A percentile compares a stretch with the other conserved stretches of the same genome.
phyloP scores from a whole-genome alignment of 768 basidiomycete species.

The Hirschioporus abietinus region DNA sequence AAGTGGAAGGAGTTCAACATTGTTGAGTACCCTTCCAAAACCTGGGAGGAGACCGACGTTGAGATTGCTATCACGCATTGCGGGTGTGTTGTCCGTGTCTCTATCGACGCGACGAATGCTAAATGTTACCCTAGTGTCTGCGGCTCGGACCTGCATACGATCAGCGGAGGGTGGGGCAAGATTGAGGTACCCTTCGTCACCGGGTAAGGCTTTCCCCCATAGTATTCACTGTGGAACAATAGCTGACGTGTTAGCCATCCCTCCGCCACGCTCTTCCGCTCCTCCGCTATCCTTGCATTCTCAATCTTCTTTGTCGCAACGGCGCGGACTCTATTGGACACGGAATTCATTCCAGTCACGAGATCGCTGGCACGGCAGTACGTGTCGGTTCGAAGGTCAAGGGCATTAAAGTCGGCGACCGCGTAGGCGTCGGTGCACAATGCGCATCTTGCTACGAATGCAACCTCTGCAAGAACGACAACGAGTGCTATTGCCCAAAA shows the following conservation, averaged over 20 bases:
- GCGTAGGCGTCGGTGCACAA: conserved; percentile 36
- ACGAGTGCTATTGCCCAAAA: conserved; percentile 33
- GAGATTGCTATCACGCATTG: conserved; percentile 23
- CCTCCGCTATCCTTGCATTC: background rate
- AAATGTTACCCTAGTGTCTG: conserved; percentile 14
- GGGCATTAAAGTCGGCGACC: conserved; percentile 34
- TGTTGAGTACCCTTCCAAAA: conserved; percentile 30
- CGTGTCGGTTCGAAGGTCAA: conserved; percentile 29
- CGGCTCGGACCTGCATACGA: conserved; percentile 30
- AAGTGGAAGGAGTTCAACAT: conserved; percentile 14
- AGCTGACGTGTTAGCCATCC: background rate
- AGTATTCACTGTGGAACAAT: background rate
- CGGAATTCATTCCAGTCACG: conserved; percentile 20
- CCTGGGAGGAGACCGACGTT: conserved; percentile 31
- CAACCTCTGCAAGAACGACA: conserved; percentile 24
- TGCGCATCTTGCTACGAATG: conserved; percentile 28
- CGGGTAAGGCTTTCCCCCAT: conserved; percentile 6
- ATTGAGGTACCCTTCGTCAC: conserved; percentile 6
- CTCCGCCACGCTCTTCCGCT: background rate
- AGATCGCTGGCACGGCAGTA: conserved; percentile 30
- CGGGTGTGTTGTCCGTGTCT: conserved; percentile 4
- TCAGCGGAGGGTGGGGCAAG: conserved; percentile 29
- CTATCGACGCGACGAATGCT: background rate
- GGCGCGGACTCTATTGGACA: background rate
- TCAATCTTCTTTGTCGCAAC: background rate